Conservation (phyloP, 2,329 filamentous ascomycete species). For the Penicillium sp. region DNA sequence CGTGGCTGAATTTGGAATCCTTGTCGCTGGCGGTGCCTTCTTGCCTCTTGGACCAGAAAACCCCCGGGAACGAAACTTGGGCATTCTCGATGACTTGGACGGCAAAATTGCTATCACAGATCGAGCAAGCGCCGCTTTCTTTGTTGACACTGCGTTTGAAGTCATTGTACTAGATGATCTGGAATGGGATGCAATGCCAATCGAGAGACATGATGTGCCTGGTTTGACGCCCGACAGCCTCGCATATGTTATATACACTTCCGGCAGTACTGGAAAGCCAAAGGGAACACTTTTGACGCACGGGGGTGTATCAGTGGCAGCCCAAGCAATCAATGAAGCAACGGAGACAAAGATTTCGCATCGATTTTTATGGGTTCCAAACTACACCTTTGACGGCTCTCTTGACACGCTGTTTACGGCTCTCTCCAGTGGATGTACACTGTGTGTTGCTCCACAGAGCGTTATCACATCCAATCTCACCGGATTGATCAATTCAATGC, state of each 20-base stretch:
- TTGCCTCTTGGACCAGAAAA: not conserved
- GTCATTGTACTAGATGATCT: no score
- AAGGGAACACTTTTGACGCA: constrained; percentile 2
- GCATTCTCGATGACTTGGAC: not conserved
- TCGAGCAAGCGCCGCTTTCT: not conserved
- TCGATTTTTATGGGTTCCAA: no score
- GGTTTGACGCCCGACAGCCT: not conserved
- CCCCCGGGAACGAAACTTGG: no score
- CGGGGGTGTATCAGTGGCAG: not conserved
- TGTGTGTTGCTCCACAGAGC: no score
- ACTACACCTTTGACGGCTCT: not conserved
- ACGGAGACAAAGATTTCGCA: no score
- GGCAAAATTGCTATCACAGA: not conserved
- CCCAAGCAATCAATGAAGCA: no score
- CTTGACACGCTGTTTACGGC: not conserved
- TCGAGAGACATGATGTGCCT: not conserved
- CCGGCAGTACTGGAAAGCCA: constrained; percentile 8
- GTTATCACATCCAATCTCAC: not conserved
- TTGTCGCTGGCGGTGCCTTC: constrained; percentile 9
- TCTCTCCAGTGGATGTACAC: not conserved
- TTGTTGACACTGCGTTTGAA: not conserved
- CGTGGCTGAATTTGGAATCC: constrained; percentile 5
- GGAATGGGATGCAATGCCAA: no score
- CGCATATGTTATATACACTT: constrained; percentile 5
- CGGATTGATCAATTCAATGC: not conserved